Conservation (phyloP, 345 rosid genomes). For the Diplotaxis tenuifolia region DNA sequence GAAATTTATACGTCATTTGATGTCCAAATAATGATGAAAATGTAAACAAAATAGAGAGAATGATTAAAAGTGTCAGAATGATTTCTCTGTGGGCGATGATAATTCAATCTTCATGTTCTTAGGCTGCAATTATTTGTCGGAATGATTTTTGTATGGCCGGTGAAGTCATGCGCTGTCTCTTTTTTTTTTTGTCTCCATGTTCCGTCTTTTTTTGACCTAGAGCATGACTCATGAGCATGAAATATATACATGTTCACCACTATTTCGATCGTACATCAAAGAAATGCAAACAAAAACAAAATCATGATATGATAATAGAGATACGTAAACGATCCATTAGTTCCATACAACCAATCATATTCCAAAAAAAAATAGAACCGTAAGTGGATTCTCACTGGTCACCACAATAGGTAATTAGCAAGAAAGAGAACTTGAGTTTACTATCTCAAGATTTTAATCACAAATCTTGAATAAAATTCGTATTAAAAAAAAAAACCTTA, state of each 20-base stretch:
- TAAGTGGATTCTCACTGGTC: constrained; percentile 31
- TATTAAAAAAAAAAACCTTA: constrained; percentile 11
- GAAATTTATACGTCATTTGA: background rate
- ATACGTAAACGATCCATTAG: constrained; percentile 25
- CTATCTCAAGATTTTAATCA: constrained; percentile 35
- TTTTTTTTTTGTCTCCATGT: constrained; percentile 16
- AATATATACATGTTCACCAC: background rate
- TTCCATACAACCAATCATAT: constrained; percentile 25
- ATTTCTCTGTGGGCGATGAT: background rate
- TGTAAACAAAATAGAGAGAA: constrained; percentile 2
- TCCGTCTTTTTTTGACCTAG: background rate
- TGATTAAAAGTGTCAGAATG: constrained; percentile 18
- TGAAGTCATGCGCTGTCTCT: constrained; percentile 28
- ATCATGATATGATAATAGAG: constrained; percentile 1
- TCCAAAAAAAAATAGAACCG: background rate
- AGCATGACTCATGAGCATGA: no score
- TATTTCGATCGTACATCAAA: background rate
- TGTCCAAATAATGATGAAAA: constrained; percentile 4
- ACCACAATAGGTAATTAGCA: constrained; percentile 20
- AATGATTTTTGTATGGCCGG: constrained; percentile 16
- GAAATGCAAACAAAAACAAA: background rate
- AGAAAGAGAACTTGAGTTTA: constrained; percentile 30
- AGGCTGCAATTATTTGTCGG: background rate
- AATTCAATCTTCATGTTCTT: background rate
- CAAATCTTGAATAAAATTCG: constrained; percentile 23